Percentiles rank a stretch among this genome's conserved stretches.
Conservation (phyloP, 1,284 basidiomycete genomes). For the Exobasidium rhododendri region DNA sequence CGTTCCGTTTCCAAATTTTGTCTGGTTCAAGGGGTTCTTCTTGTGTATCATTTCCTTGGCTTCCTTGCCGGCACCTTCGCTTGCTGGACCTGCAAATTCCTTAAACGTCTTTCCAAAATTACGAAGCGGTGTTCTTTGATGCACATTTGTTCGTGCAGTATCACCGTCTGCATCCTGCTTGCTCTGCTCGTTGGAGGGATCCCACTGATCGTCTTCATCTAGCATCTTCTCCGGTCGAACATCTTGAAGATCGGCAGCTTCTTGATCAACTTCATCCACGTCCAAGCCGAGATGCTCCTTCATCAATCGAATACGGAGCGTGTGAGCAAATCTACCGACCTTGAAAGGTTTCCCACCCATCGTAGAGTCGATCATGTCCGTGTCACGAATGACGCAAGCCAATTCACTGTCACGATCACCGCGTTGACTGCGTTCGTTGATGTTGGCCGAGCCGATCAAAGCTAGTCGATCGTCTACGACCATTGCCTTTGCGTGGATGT, state of each 20-base stretch:
- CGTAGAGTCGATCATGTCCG: constrained; percentile 83
- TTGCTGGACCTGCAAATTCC: constrained; percentile 1
- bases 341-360: constrained; percentile 95
- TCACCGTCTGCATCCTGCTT: constrained; percentile 7
- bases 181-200: constrained; percentile 72
- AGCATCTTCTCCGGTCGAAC: constrained; percentile 33
- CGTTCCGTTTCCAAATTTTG: neutral
- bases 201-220: constrained; percentile 62
- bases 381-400: constrained; percentile 86
- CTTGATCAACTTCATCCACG: constrained; percentile 75
- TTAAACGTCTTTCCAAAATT: constrained; percentile 14
- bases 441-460: constrained; percentile 99
- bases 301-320: constrained; percentile 89
- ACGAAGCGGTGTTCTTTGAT: neutral
- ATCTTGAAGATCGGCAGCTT: neutral
- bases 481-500: constrained; percentile 63
- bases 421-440: constrained; percentile 92
- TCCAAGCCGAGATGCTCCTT: constrained; percentile 92
- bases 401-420: constrained; percentile 96
- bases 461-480: constrained; percentile 93
- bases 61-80: neutral
- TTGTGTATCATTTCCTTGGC: neutral
- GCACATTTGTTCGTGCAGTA: constrained; percentile 5
- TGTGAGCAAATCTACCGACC: constrained; percentile 95
- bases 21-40: neutral